Base-by-base conservation (phyloP, 768 basidiomycete genomes). In the Xerocomellus chrysenteron region DNA sequence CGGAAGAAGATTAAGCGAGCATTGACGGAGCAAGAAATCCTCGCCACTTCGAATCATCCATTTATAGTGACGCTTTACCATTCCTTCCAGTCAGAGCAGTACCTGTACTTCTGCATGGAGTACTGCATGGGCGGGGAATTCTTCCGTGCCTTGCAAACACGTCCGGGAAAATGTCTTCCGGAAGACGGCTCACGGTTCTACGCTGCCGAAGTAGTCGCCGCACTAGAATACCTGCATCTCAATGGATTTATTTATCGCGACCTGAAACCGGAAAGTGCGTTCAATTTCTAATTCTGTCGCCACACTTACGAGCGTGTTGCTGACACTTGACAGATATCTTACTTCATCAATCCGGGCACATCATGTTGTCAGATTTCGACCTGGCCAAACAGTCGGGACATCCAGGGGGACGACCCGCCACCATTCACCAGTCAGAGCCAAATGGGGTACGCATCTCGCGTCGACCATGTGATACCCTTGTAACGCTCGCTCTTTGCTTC, bases 221-320 rank as follows among this genome's bases (percentile, higher is more conserved):
- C 97, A 26, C 77, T 99, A 69, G 97, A 99, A 78, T 99, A 99
- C 72, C 80, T 99, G 53, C 97, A 99, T 80, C 83, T 99, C 56
- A 98, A 98, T 86, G 97, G 97, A 28, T 98, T 95, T 78, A 98
- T 98, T 66, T 99, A 99, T 77, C 86, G 97, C 53, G 97, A 99
- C 81, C 84, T 99, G 52, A 99, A 99, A 75, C 97, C 97, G 33
- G 97, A 99, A 78, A 99, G 97, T 99, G 76, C 65, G 97, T 80
- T 24, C 16, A 19, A 36, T 45, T 46, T 51, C 42, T 52, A 58
- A 45, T 45, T 60, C 44, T 51, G 53, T 64, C 36, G 52, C 56
- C 52, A 39, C 28, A 39, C 39, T 57, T 16, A 32, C 37, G 44
- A 43, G 14, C 13, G 47, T 35, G 24, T 54, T 30, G 6, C 28